Conservation (phyloP, 2,329 filamentous ascomycete genomes). For the Simplicillium aogashimaense region DNA sequence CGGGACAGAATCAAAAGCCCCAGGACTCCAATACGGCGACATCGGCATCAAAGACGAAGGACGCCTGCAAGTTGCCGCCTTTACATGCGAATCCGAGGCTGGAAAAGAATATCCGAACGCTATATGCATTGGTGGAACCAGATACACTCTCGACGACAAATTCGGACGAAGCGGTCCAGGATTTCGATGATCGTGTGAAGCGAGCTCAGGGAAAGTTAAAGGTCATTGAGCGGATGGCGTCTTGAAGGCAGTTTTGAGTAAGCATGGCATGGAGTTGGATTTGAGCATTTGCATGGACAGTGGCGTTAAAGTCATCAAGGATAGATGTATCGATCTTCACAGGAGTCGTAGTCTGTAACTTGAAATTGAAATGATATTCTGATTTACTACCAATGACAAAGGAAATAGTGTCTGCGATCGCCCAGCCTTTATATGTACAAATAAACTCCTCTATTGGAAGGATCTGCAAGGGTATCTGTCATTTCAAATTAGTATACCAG, state of each 20-base stretch:
- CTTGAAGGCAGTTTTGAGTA: conserved; percentile 3
- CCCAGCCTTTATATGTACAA: conserved; percentile 11
- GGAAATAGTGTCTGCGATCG: conserved; percentile 11
- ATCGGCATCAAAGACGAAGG: background rate
- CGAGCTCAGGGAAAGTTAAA: conserved; percentile 76
- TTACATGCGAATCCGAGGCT: conserved; percentile 55
- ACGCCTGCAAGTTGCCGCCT: conserved; percentile 20
- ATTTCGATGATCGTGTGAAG: conserved; percentile 84
- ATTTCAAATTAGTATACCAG: conserved; percentile 17
- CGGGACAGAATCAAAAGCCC: conserved; percentile 7
- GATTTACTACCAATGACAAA: conserved; percentile 2
- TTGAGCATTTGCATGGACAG: background rate
- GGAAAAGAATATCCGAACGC: conserved; percentile 62
- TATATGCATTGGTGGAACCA: conserved; percentile 72
- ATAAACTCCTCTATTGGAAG: conserved; percentile 35
- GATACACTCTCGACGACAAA: conserved; percentile 72
- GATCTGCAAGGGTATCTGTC: conserved; percentile 54
- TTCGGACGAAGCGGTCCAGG: conserved; percentile 77
- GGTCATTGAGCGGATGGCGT: conserved; percentile 64
- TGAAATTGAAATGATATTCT: background rate
- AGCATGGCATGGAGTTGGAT: conserved; percentile 1
- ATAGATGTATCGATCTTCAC: too few relatives aligned
- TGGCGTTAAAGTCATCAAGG: background rate
- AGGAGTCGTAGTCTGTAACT: background rate
- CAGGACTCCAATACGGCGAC: background rate